Percentiles rank a stretch among this genome's conserved stretches.
These are phyloP conservation scores for Alternaria solani DNA, from an alignment of 2,329 filamentous ascomycete species.

Conservation along the genomic window DNA sequence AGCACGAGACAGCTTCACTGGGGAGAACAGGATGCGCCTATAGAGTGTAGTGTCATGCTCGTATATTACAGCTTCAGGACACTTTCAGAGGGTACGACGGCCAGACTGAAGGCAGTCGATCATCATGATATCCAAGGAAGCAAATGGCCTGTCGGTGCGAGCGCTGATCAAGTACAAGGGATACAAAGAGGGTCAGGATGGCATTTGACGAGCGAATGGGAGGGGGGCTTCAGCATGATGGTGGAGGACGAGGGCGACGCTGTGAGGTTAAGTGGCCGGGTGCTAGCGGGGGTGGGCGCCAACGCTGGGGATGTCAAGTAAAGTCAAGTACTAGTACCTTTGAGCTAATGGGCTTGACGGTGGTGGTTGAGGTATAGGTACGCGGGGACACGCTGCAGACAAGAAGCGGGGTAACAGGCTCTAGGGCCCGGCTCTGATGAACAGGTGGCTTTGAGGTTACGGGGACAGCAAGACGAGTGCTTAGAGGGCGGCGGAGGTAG, in stretches of 20 bases:
- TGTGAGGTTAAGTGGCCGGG: conserved; percentile 42
- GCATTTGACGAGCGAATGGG: conserved; percentile 47
- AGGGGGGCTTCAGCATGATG: conserved; percentile 33
- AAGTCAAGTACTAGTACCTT: conserved; percentile 40
- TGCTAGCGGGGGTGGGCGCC: conserved; percentile 40
- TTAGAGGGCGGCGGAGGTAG: conserved; percentile 35
- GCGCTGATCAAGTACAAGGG: conserved; percentile 52
- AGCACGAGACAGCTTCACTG: conserved; percentile 42
- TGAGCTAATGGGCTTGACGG: conserved; percentile 9
- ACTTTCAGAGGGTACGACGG: conserved; percentile 42
- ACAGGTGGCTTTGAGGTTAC: conserved; percentile 49
- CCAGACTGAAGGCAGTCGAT: conserved; percentile 46
- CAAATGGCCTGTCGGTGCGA: conserved; percentile 44
- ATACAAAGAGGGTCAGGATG: conserved; percentile 50
- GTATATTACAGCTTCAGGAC: conserved; percentile 39
- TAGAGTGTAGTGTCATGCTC: conserved; percentile 47
- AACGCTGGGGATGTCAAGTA: conserved; percentile 31
- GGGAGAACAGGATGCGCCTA: conserved; percentile 34
- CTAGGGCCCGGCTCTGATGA: conserved; percentile 38
- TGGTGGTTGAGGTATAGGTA: conserved; percentile 38
- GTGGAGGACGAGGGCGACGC: conserved; percentile 44
- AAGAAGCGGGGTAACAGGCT: conserved; percentile 50
- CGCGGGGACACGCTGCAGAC: conserved; percentile 34
- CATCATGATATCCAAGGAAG: conserved; percentile 51
- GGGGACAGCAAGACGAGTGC: conserved; percentile 38